Base-by-base conservation (phyloP, 106 monocot species). In the Gastrodia elata region DNA sequence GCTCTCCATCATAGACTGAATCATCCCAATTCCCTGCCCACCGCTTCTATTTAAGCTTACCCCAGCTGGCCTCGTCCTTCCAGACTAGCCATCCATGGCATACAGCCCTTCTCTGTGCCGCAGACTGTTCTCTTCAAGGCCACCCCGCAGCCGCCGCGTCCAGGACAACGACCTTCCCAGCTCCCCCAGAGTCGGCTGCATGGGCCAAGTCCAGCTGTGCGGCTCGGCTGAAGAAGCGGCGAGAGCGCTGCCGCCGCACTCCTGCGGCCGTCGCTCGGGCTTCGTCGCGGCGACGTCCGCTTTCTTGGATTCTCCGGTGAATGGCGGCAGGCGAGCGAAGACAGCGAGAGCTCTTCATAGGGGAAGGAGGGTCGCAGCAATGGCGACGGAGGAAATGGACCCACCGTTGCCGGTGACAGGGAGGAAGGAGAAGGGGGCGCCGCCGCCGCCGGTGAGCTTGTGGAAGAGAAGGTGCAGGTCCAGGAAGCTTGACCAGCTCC, bases 171-270 rank as follows among this genome's bases (percentile, higher is more conserved):
- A 20, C 8, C 70, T 71, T 42, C 80, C 80, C 8, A 24, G 49
- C 37, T 84, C 84, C 1, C 84, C 84, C 1, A 77, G 59, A 46
- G 41, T 84, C 64, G 65, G 74, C 9, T 84, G 84, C 80, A 65
- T 81, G 74, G 84, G 84, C 57, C 74, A 81, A 76, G 70, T 84
- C 39, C 69, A 59, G 32, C 28, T 18, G 46, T 27, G 61, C 36
- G 75, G 65, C 10, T 0, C 38, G 3, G 20, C 35, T 5, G 42
- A 38, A 13, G 4, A 39, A 25, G 38, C 35, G 39, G n/a, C 11
- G 8, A 33, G n/a, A 1, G 14, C 64, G 3, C 72, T 52, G 15
- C 72, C 55, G 14, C 10, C 36, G 13, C 5, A 8, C 55, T 33
- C 13, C 49, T 7, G 72, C 15, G 33, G n/a, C 30, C 64, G 41